Evolutionary conservation across 768 basidiomycete genomes (phyloP).

Genomic region (Boletellus emodensis): DNA sequence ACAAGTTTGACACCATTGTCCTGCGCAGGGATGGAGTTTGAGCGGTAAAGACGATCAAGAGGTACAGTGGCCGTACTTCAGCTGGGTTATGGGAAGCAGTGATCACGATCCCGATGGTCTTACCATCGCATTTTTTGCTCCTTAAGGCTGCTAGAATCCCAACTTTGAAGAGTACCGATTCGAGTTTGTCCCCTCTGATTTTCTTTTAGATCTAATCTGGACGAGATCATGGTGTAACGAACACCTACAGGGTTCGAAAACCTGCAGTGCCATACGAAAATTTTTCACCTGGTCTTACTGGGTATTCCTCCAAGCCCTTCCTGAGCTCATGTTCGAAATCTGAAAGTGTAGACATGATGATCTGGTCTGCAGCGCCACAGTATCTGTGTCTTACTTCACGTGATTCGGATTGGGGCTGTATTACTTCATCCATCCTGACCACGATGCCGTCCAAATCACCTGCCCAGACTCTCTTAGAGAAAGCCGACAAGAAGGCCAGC

Average conservation of each 20-base stretch:
- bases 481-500: conserved; percentile 89
- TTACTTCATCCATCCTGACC: neutral
- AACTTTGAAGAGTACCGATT: conserved; percentile 91
- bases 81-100: conserved; percentile 99
- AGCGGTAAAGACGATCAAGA: neutral
- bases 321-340: conserved; percentile 41
- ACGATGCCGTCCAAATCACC: conserved; percentile 73
- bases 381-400: conserved; percentile 5
- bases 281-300: conserved; percentile 61
- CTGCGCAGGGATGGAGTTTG: conserved; percentile 37
- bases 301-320: conserved; percentile 55
- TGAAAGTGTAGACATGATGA: conserved; percentile 33
- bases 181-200: conserved; percentile 62
- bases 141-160: conserved; percentile 86
- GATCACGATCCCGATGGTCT: conserved; percentile 95
- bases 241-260: conserved; percentile 81
- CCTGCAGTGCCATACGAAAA: conserved; percentile 95
- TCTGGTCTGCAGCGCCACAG: no score
- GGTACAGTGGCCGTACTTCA: conserved; percentile 47
- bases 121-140: conserved; percentile 88
- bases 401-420: conserved; percentile 4
- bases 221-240: conserved; percentile 3
- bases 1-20: conserved; percentile 99
- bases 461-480: conserved; percentile 72
- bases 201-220: conserved; percentile 7